Evolutionary conservation across 768 basidiomycete genomes (phyloP), one percentile per base, ranked within the genome.

Genomic region (Agrocybe pediades): DNA sequence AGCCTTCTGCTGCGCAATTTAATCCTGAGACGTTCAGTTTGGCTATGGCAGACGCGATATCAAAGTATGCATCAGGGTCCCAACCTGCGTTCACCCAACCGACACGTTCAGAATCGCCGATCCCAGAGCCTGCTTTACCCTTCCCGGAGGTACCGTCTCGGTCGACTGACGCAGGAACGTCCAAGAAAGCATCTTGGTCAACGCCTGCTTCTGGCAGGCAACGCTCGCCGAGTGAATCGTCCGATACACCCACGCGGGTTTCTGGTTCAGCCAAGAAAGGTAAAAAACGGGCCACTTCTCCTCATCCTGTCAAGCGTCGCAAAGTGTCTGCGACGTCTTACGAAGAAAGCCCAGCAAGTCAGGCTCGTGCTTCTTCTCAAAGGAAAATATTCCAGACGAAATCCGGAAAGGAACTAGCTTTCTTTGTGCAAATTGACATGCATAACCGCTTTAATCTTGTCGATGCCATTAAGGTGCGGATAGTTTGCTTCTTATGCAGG

Each of bases 341-440:
- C 23, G 26, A 20, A 36, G 50, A 56, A 41, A 42, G 42, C 23
- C n/a, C 30, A n/a, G 44, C 41, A 44, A 54, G 39, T 25, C 46
- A 55, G 19, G 21, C 30, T 25, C 23, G 24, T 51, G 50, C 49
- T 16, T 42, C 60, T 30, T 51, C 56, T 52, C 36, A 48, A 41
- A 17, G 64, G 64, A 21, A 68, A 71, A 62, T 87, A 20, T 87
- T 88, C 52, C 66, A 63, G 20, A 68, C 68, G 0, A 63, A 66
- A 20, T 62, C 69, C 27, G 86, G 82, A 2, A 61, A 68, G 46
- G 70, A 78, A 0, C 60, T 84, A 42, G 65, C 70, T 11, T 88
- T 90, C 58, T 88, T 82, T 58, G 84, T 90, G 29, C 86, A 88
- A 62, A 72, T 89, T n/a, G 86, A 86, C 58, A 71, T 86, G 1